Evolutionary conservation across 257 asterid species (phyloP).

Genomic region (Petunia axillaris): DNA sequence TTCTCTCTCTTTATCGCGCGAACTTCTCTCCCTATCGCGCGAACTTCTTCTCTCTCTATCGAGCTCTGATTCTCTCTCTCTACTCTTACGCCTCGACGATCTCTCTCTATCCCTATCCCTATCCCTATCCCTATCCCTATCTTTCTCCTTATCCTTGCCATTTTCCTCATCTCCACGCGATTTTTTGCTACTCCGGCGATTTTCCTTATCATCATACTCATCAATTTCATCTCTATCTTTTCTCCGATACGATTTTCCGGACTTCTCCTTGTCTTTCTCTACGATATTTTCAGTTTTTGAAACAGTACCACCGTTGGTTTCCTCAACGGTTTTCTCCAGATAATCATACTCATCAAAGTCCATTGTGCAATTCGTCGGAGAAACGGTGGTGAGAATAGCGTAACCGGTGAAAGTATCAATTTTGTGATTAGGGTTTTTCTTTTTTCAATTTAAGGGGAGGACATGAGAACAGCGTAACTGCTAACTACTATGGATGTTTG

Average conservation of each 20-base stretch:
- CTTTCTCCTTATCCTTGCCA: slow-evolving; percentile 44
- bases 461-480: too few relatives aligned
- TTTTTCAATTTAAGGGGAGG: too few relatives aligned
- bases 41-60: too few relatives aligned
- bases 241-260: slow-evolving; percentile 71
- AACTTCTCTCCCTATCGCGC: too few relatives aligned
- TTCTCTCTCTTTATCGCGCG: too few relatives aligned
- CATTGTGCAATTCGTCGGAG: slow-evolving; percentile 38
- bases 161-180: slow-evolving; percentile 54
- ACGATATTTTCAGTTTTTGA: slow-evolving; percentile 32
- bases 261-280: slow-evolving; percentile 57
- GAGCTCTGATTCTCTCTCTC: slow-evolving; percentile 35
- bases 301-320: slow-evolving; percentile 57
- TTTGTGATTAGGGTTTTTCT: too few relatives aligned
- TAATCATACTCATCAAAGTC: slow-evolving; percentile 99
- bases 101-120: slow-evolving; percentile 63
- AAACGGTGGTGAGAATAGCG: too few relatives aligned
- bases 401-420: too few relatives aligned
- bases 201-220: slow-evolving; percentile 60
- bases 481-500: too few relatives aligned
- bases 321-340: slow-evolving; percentile 91
- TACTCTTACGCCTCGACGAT: slow-evolving; percentile 60
- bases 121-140: slow-evolving; percentile 44
- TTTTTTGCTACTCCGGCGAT: slow-evolving; percentile 70
- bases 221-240: slow-evolving; percentile 70